Conservation (phyloP, 2,329 filamentous ascomycete genomes). For the Cercospora zeae-maydis region DNA sequence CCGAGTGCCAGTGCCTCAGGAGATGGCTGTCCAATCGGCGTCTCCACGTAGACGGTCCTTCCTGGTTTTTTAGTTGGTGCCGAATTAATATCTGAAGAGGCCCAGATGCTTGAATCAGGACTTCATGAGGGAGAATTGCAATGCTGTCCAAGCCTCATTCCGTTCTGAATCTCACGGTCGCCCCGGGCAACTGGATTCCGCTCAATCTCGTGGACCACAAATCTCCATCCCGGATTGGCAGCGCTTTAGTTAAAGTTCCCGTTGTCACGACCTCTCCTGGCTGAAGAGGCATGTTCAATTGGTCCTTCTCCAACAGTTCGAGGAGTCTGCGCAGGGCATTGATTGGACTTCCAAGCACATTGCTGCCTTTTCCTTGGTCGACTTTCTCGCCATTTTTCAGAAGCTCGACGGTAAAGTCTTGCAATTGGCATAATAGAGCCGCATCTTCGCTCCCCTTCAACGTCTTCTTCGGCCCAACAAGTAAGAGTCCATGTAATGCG, state of each 20-base stretch:
- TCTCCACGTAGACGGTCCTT: not conserved
- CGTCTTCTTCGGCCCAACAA: constrained; percentile 19
- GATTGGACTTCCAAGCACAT: constrained; percentile 25
- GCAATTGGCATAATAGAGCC: constrained; percentile 18
- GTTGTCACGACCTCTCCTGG: constrained; percentile 23
- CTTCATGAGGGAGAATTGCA: not conserved
- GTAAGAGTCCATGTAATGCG: constrained; percentile 23
- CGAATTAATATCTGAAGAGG: not conserved
- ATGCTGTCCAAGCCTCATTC: constrained; percentile 6
- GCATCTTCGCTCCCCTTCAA: constrained; percentile 10
- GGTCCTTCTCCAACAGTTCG: constrained; percentile 22
- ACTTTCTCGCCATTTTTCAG: constrained; percentile 18
- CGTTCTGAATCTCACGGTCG: constrained; percentile 21
- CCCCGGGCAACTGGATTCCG: constrained; percentile 23
- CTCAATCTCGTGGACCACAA: constrained; percentile 22
- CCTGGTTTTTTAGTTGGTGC: not conserved
- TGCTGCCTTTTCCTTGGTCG: constrained; percentile 17
- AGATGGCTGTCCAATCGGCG: not conserved
- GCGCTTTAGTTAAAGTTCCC: constrained; percentile 24
- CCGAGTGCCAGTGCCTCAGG: not conserved
- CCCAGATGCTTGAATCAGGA: not conserved
- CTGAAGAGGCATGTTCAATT: constrained; percentile 21
- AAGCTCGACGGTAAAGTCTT: constrained; percentile 22
- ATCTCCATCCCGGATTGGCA: constrained; percentile 22
- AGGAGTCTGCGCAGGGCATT: constrained; percentile 20